Conservation (phyloP, 1,139 yeast species). For the Kodamaea fungicola region DNA sequence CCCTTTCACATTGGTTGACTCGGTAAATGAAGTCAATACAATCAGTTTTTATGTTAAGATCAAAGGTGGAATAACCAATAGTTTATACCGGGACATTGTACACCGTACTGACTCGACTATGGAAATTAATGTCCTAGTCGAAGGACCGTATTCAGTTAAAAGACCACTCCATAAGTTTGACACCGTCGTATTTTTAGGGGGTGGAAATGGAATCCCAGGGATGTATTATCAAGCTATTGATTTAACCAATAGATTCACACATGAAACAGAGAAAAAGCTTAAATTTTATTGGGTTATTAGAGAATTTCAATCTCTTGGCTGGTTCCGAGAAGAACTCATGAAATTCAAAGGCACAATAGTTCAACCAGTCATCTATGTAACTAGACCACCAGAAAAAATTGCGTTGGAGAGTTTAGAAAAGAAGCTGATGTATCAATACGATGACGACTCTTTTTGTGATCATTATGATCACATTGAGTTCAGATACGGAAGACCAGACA, state of each 20-base stretch:
- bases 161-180: constrained; percentile 14
- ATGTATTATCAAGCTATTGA: constrained; percentile 28
- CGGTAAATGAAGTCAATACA: constrained; percentile 10
- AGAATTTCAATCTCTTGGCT: constrained; percentile 43
- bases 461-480: constrained; percentile 20
- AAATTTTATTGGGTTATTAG: constrained; percentile 35
- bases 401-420: too few species aligned
- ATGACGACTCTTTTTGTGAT: constrained; percentile 1
- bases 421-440: too few species aligned
- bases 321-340: constrained; percentile 47
- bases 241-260: constrained; percentile 15
- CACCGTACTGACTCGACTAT: constrained; percentile 12
- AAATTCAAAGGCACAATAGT: constrained; percentile 21
- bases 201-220: constrained; percentile 73
- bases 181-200: constrained; percentile 34
- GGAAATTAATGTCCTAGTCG: constrained; percentile 37
- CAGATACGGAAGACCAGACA: constrained; percentile 41
- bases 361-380: constrained; percentile 35
- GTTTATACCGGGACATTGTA: constrained; percentile 13
- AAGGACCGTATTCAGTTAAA: constrained; percentile 53
- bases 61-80: constrained; percentile 20
- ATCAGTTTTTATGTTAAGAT: constrained; percentile 19
- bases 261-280: constrained; percentile 8
- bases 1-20: constrained; percentile 19
- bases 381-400: constrained; percentile 15